These are phyloP conservation scores for Metschnikowia arizonensis DNA, from an alignment of 805 yeast genomes.

Conservation along the genomic window DNA sequence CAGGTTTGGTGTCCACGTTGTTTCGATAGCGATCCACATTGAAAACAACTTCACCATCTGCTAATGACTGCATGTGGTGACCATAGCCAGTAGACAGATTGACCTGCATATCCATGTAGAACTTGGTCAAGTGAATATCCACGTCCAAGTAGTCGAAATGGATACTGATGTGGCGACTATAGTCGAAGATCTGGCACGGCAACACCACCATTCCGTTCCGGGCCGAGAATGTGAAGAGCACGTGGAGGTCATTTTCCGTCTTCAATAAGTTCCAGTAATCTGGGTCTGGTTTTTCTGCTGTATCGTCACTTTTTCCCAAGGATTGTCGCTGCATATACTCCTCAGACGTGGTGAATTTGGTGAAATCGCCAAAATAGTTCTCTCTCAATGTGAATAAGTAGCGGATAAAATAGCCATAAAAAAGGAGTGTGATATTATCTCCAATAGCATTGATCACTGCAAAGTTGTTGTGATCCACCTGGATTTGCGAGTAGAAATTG, in stretches of 20 bases:
- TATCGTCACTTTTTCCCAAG: neutral
- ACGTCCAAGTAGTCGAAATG: conserved; percentile 63
- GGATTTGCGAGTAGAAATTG: conserved; percentile 54
- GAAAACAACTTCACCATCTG: conserved; percentile 23
- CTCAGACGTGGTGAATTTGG: conserved; percentile 80
- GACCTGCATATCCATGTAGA: conserved; percentile 88
- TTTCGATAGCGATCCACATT: conserved; percentile 24
- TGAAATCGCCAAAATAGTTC: conserved; percentile 84
- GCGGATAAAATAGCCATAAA: conserved; percentile 75
- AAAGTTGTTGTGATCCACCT: conserved; percentile 65
- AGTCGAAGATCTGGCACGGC: conserved; percentile 69
- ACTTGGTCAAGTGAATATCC: conserved; percentile 83
- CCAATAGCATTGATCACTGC: conserved; percentile 63
- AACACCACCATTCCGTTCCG: conserved; percentile 65
- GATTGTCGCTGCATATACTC: conserved; percentile 47
- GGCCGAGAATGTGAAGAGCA: conserved; percentile 66
- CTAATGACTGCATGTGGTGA: conserved; percentile 21
- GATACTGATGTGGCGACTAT: conserved; percentile 56
- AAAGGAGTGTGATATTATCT: conserved; percentile 60
- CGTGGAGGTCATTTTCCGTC: conserved; percentile 70
- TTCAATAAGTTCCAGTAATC: conserved; percentile 42
- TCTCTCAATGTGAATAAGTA: conserved; percentile 74
- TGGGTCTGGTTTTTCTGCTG: conserved; percentile 8
- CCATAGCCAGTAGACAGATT: conserved; percentile 54
- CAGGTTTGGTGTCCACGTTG: conserved; percentile 26